phyloP scores from a whole-genome alignment of 1,284 basidiomycete genomes.

The Laetiporus sulphureus region DNA sequence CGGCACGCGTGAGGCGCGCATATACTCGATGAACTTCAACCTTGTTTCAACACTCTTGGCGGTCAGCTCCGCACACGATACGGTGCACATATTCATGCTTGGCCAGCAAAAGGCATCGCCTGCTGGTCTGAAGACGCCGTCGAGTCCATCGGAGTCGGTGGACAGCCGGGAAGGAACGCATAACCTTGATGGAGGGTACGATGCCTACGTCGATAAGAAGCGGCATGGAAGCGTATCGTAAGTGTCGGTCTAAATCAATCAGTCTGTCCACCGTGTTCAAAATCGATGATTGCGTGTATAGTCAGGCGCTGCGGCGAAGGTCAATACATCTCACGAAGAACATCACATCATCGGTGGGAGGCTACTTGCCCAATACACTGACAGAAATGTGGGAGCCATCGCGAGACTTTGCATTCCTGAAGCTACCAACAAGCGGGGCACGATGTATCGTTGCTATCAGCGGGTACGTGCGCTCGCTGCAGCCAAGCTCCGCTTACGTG shows the following conservation, averaged over 20 bases:
- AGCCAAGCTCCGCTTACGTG: neutral
- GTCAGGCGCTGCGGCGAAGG: constrained; percentile 58
- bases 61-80: constrained; percentile 90
- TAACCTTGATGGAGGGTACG: constrained; percentile 64
- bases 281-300: too few species aligned
- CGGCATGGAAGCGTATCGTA: constrained; percentile 47
- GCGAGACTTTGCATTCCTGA: constrained; percentile 90
- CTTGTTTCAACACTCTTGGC: constrained; percentile 78
- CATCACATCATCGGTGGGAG: constrained; percentile 78
- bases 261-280: too few species aligned
- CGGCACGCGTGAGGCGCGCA: constrained; percentile 81
- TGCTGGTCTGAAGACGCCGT: constrained; percentile 21
- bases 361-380: constrained; percentile 85
- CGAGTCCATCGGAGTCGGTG: constrained; percentile 58
- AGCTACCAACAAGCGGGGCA: constrained; percentile 77
- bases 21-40: constrained; percentile 94
- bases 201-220: constrained; percentile 69
- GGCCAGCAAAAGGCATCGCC: constrained; percentile 28
- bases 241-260: too few species aligned
- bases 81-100: constrained; percentile 96
- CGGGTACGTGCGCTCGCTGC: constrained; percentile 47
- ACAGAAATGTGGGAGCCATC: constrained; percentile 98
- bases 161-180: constrained; percentile 55
- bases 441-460: constrained; percentile 83
- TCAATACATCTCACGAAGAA: constrained; percentile 78